Base-by-base conservation (phyloP, 2,329 filamentous ascomycete species). In the Penicillium corylophilum region DNA sequence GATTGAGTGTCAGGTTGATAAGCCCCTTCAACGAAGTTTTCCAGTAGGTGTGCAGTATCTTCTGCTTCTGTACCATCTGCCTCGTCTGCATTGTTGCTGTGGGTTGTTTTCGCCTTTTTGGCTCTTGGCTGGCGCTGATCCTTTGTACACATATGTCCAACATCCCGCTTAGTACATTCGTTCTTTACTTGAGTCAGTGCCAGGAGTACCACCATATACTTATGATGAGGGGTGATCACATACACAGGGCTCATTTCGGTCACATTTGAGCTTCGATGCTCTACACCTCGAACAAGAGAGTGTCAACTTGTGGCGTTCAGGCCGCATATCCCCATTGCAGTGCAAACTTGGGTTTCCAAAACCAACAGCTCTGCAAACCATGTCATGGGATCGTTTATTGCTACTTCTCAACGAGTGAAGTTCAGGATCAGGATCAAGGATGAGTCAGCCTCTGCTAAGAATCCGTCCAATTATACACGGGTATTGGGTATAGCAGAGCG, bases 101-200 rank as follows among this genome's bases (percentile, higher is more conserved):
- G 26, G 7, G 2, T 10, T 3, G 26, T 22, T 43, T 50, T 50
- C 35, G 44, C 7, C 26, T 53, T 41, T 43, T 56, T 58, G n/a
- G 50, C 55, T 36, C 55, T 50, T 13, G 56, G 50, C n/a, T 54
- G 39, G 13, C 56, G 56, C 23, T 56, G 51, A 51, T 59, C 56
- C 24, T 59, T 59, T 29, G 43, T 53, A 23, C 56, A 59, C 0
- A 59, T 44, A 39, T 59, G 54, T 12, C 42, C 56, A 23, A 49
- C 22, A 7, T 51, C 28, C 28, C 56, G 54, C 40, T 59, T 59
- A 15, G 54, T 26, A 20, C 54, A 59, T 35, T 56, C 56, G 1
- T 54, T 24, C 51, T 59, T 23, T 22, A 16, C 7, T 20, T 33
- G 23, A 5, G 13, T 12, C 23, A 16, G 13, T 10, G 26, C 9